phyloP scores from a whole-genome alignment of 192 early-diverging fungal species.

The Entomortierella parvispora region DNA sequence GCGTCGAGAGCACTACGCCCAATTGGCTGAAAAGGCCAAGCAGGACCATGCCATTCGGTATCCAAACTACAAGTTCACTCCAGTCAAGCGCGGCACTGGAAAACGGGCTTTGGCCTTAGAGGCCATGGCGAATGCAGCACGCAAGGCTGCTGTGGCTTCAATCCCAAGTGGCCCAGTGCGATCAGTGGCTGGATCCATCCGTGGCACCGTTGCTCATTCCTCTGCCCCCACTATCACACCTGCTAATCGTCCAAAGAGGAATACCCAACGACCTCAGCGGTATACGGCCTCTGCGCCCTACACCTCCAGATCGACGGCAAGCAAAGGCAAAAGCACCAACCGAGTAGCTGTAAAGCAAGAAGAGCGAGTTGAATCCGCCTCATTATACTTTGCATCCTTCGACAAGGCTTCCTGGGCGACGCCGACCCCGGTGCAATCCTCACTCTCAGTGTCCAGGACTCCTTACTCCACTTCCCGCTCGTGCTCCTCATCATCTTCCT shows the following conservation, averaged over 20 bases:
- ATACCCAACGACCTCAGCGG: too few species aligned
- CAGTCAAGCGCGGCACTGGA: constrained; percentile 43
- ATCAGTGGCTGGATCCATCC: not conserved
- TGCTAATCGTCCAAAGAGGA: too few species aligned
- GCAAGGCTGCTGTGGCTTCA: not conserved
- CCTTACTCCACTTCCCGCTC: too few species aligned
- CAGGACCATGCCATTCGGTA: constrained; percentile 22
- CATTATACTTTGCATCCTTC: too few species aligned
- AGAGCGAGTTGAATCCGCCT: too few species aligned
- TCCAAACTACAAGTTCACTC: constrained; percentile 54
- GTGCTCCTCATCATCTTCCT: too few species aligned
- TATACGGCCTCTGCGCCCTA: too few species aligned
- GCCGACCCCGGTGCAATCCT: too few species aligned
- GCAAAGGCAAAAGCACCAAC: not conserved
- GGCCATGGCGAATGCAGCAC: constrained; percentile 4
- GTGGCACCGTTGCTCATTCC: not conserved
- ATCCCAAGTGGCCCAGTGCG: not conserved
- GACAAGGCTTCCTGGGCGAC: too few species aligned
- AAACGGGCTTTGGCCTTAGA: constrained; percentile 35
- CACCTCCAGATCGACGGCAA: too few species aligned
- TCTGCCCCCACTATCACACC: too few species aligned
- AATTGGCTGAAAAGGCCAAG: constrained; percentile 23
- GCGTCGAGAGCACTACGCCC: constrained; percentile 14
- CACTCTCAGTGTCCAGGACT: too few species aligned
- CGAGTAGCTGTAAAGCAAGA: not conserved